A percentile compares a stretch with the other conserved stretches of the same genome.
Evolutionary conservation across 805 yeast species (phyloP).

Genomic region (Ogataea pini): DNA sequence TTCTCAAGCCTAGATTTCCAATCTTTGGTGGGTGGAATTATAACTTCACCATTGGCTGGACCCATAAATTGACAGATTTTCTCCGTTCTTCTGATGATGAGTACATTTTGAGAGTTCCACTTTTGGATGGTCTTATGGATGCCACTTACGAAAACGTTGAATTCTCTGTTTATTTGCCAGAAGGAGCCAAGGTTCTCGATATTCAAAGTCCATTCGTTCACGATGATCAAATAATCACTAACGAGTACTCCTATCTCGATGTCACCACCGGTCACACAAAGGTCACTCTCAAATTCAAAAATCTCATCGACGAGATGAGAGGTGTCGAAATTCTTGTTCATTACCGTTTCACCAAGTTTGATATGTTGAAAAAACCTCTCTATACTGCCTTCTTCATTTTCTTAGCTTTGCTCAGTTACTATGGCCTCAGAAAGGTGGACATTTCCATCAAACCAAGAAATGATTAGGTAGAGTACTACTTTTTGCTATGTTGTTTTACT

Average conservation of each 20-base stretch:
- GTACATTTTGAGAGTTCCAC: slow-evolving; percentile 66
- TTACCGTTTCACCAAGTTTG: slow-evolving; percentile 58
- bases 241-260: slow-evolving; percentile 63
- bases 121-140: slow-evolving; percentile 71
- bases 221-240: slow-evolving; percentile 33
- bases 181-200: slow-evolving; percentile 66
- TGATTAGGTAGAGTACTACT: neutral
- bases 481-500: too few species aligned
- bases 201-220: slow-evolving; percentile 57
- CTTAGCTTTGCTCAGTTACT: slow-evolving; percentile 56
- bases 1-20: slow-evolving; percentile 88
- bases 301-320: slow-evolving; percentile 69
- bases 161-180: slow-evolving; percentile 76
- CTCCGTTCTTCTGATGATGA: slow-evolving; percentile 49
- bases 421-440: slow-evolving; percentile 49
- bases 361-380: slow-evolving; percentile 64
- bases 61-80: slow-evolving; percentile 54
- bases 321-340: slow-evolving; percentile 56
- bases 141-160: slow-evolving; percentile 62
- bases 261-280: slow-evolving; percentile 75
- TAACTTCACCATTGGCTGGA: slow-evolving; percentile 96
- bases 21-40: slow-evolving; percentile 94
- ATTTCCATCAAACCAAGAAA: slow-evolving; percentile 29
- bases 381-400: slow-evolving; percentile 63
- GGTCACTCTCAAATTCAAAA: slow-evolving; percentile 56